Conservation (phyloP, 2,329 filamentous ascomycete species). For the Dryadomyces sulphureus region DNA sequence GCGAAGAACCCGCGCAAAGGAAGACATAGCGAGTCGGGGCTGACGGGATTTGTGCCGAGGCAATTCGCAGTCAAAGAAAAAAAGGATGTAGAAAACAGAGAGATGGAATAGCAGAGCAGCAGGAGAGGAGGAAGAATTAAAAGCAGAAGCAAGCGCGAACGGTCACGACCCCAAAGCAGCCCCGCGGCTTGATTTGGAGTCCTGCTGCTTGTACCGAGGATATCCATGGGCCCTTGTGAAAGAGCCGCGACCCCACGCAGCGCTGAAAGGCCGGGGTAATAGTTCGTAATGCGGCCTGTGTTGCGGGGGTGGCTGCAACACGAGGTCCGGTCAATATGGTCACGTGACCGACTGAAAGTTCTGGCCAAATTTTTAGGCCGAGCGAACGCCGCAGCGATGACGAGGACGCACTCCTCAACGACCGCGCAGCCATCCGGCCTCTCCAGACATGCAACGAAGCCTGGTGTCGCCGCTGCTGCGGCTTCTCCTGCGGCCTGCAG, state of each 20-base stretch:
- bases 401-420: background rate
- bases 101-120: background rate
- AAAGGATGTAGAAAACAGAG: too few relatives aligned
- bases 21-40: constrained; percentile 23
- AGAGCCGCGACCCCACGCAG: background rate
- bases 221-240: constrained; percentile 12
- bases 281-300: background rate
- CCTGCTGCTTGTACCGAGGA: constrained; percentile 14
- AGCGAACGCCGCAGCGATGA: too few relatives aligned
- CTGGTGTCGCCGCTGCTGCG: constrained; percentile 23
- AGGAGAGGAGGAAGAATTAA: background rate
- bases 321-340: background rate
- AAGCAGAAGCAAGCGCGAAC: background rate
- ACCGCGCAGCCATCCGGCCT: too few relatives aligned
- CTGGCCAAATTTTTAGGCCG: background rate
- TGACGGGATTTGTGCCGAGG: background rate
- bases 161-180: background rate
- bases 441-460: constrained; percentile 7
- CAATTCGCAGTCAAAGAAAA: background rate
- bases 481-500: constrained; percentile 17
- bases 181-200: background rate
- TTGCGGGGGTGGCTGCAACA: background rate
- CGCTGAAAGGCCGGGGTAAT: constrained; percentile 1
- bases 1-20: constrained; percentile 33
- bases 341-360: background rate